A percentile compares a stretch with the other conserved stretches of the same genome.
phyloP scores from a whole-genome alignment of 108 stramenopile species.

The Nitzschia putrida region DNA sequence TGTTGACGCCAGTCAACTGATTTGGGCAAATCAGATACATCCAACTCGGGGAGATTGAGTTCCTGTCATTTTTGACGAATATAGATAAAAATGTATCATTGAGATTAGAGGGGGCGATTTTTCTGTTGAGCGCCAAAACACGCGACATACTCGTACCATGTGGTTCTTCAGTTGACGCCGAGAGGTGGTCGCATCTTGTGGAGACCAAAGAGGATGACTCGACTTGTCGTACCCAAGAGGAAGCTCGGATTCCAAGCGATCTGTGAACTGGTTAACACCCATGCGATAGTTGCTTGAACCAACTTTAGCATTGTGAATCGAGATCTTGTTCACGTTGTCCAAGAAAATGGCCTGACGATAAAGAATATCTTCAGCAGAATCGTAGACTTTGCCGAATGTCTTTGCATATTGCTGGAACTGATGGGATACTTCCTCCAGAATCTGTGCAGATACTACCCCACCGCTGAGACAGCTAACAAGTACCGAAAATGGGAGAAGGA shows the following conservation, averaged over 20 bases:
- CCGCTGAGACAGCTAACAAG: neutral
- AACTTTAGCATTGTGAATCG: constrained; percentile 53
- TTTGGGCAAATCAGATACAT: constrained; percentile 46
- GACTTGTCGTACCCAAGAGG: constrained; percentile 61
- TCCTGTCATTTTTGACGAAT: constrained; percentile 18
- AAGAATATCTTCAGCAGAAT: constrained; percentile 42
- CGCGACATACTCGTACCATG: neutral
- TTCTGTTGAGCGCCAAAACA: no score
- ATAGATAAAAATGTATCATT: no score
- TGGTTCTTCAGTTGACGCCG: neutral
- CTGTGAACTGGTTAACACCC: constrained; percentile 73
- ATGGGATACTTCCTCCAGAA: constrained; percentile 13
- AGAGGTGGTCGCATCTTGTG: neutral
- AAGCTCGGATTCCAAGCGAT: constrained; percentile 52
- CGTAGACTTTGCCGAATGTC: constrained; percentile 53
- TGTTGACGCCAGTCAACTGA: constrained; percentile 80
- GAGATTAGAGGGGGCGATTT: no score
- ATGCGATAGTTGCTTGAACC: constrained; percentile 31
- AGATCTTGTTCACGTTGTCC: constrained; percentile 51
- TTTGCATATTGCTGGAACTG: constrained; percentile 50
- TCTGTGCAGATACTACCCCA: neutral
- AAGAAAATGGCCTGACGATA: constrained; percentile 52
- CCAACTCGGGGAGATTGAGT: neutral
- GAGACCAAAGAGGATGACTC: neutral
- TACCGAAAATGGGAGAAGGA: no score